A percentile compares a stretch with the other conserved stretches of the same genome.
Evolutionary conservation across 495 filamentous ascomycete genomes (phyloP).

Genomic region (Platismatia glauca): DNA sequence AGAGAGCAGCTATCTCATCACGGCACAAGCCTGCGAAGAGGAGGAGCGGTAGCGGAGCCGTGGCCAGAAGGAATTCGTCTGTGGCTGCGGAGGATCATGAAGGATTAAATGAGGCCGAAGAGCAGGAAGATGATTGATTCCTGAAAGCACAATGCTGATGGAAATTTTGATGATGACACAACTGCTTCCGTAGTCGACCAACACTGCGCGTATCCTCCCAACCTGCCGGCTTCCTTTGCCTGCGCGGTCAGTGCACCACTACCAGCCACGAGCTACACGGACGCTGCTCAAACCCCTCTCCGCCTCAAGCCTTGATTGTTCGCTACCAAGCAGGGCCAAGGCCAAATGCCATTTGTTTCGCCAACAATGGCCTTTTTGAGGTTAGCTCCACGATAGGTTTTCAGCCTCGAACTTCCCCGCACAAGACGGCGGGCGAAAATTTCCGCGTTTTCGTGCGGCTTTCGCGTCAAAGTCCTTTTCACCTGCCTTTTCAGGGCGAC

Average conservation of each 20-base stretch:
- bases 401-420: constrained; percentile 14
- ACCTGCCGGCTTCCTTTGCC: neutral
- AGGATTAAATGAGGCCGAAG: constrained; percentile 12
- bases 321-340: neutral
- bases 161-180: neutral
- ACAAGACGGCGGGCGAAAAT: constrained; percentile 3
- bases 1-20: constrained; percentile 51
- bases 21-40: constrained; percentile 25
- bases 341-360: constrained; percentile 1
- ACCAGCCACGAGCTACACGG: neutral
- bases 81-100: constrained; percentile 25
- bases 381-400: neutral
- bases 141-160: neutral
- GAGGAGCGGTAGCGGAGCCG: constrained; percentile 28
- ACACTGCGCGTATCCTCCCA: neutral
- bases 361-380: constrained; percentile 1
- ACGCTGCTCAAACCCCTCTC: neutral
- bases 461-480: too few relatives aligned
- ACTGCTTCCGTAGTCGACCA: neutral
- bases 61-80: constrained; percentile 18
- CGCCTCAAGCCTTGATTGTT: neutral
- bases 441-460: neutral
- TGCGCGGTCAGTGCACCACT: neutral
- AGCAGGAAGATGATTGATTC: constrained; percentile 14
- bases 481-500: constrained; percentile 6